phyloP scores from a whole-genome alignment of 1,284 basidiomycete species.

The Puccinia novopanici region DNA sequence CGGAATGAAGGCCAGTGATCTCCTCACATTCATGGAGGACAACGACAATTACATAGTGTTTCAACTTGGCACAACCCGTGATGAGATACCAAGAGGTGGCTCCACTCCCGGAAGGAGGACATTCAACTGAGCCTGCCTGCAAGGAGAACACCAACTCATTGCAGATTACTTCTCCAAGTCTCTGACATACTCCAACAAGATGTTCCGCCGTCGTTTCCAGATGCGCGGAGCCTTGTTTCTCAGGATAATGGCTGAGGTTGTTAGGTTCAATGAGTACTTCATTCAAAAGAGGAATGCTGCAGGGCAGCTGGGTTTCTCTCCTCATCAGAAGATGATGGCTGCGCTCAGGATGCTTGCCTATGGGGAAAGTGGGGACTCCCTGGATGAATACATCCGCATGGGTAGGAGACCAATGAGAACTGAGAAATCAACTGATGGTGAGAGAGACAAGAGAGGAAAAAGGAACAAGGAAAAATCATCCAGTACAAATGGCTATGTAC shows the following conservation, averaged over 20 bases:
- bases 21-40: not conserved
- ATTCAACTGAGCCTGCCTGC: not conserved
- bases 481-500: too few relatives aligned
- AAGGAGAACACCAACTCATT: not conserved
- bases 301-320: not conserved
- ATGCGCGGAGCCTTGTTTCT: not conserved
- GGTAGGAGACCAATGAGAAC: too few relatives aligned
- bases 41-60: not conserved
- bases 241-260: not conserved
- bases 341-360: conserved; percentile 24
- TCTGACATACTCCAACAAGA: not conserved
- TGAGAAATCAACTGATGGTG: too few relatives aligned
- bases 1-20: not conserved
- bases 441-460: too few relatives aligned
- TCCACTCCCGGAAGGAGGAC: not conserved
- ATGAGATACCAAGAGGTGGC: not conserved
- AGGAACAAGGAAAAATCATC: too few relatives aligned
- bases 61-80: not conserved
- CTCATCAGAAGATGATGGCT: not conserved
- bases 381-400: conserved; percentile 5
- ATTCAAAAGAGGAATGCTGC: conserved; percentile 12
- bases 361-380: not conserved
- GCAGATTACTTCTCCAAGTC: not conserved
- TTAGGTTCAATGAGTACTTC: too few relatives aligned
- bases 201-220: not conserved